Evolutionary conservation across 148 eudicot species (phyloP), one percentile per base, ranked within the genome.

Genomic region (Fagopyrum esculentum): DNA sequence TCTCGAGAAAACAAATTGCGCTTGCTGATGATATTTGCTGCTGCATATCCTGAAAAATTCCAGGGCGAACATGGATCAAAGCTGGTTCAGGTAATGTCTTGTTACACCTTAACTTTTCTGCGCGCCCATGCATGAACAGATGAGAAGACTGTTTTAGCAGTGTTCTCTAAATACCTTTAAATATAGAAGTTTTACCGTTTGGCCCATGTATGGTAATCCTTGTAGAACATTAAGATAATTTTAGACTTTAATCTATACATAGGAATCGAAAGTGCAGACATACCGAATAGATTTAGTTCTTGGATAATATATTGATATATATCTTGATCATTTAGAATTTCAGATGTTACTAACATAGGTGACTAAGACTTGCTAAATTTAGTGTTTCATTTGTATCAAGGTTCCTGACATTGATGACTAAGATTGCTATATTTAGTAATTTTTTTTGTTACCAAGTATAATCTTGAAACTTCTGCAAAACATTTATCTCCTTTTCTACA

Each of bases 21-120:
- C 54, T 79, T 94, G 78, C 77, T 91, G 85, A 94, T 94, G 98
- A 88, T 94, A 22, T 94, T 91, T 89, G 98, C 97, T 40, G 96
- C 98, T 57, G 79, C 84, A 75, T 77, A 94, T 83, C 97, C 98
- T 79, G 96, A 91, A 76, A 94, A 91, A 80, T 89, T 94, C 72
- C 96, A 87, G 81, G 83, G 90, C 52, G 98, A 85, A 29, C 90
- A 85, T 79, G 84, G 92, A 69, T 77, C 87, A 11, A 89, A 89
- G 77, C 77, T 94, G 61, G 87, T 91, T 88, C 90, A 94, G 97
- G 98, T 94, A 74, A 72, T 46, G 80, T 45, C 26, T 51, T 71
- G 45, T 16, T 9, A 12, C 12, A 22, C 70, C 35, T 59, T 11
- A 59, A 12, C 40, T 8, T 59, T 26, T 59, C 40, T 35, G 40